Base-by-base conservation (phyloP, 768 basidiomycete genomes). In the Hemileccinum impolitum region DNA sequence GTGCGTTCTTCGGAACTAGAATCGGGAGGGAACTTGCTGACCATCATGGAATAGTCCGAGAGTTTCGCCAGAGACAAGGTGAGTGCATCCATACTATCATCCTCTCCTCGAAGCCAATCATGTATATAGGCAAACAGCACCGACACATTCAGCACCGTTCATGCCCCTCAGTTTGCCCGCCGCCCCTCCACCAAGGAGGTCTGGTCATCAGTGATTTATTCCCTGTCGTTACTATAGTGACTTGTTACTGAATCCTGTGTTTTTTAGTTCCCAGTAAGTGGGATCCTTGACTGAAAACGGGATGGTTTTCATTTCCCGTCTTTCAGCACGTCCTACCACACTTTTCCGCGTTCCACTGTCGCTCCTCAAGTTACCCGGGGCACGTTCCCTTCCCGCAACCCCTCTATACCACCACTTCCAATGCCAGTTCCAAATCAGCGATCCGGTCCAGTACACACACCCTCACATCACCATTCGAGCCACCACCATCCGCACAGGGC, bases 181-280 rank as follows among this genome's bases (percentile, higher is more conserved):
- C 15, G 49, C 30, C 15, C 50, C 59, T 35, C 60, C 56, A 37
- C 39, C 46, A 23, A 51, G 56, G 43, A 52, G 48, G 51, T 15
- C 54, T 18, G 13, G 47, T 53, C 57, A 56, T 53, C 57, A 57
- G 65, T 67, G 32, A 57, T 25, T 53, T 41, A 2, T 13, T 42
- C n/a, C 9, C 14, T 32, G 41, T 34, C 14, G 21, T 59, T 23
- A n/a, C 31, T 17, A 14, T 44, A 36, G 26, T 52, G 41, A 3
- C 14, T 17, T 18, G 21, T 43, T 43, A 28, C 58, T 56, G n/a
- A 52, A 39, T 35, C 11, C 18, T 23, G 18, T 42, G 28, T 46
- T 28, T 39, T n/a, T 7, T 35, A 66, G 64, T 37, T 37, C 54
- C 39, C 42, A 52, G 65, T 67, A 57, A 67, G 65, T 61, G 43